A percentile compares a stretch with the other conserved stretches of the same genome.
Evolutionary conservation across 495 filamentous ascomycete species (phyloP).

Genomic region (Usnea hakonensis): DNA sequence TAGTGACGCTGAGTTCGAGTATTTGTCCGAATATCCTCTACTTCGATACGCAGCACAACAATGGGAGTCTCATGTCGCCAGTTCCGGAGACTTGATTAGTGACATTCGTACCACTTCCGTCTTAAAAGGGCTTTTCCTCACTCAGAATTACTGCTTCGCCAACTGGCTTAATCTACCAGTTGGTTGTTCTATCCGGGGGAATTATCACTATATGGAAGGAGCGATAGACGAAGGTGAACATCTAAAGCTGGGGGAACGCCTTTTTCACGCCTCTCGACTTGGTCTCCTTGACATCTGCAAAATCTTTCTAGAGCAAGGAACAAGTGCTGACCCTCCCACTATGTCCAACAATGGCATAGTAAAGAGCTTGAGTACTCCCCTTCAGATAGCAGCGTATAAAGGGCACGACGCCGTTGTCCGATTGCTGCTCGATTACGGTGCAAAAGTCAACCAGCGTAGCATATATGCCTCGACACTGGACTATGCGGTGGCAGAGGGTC

Average conservation of each 20-base stretch:
- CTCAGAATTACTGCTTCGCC: neutral
- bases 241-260: neutral
- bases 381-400: slow-evolving; percentile 25
- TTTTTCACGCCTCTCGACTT: neutral
- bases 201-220: neutral
- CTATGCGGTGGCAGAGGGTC: neutral
- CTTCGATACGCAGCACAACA: neutral
- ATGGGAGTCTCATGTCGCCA: neutral
- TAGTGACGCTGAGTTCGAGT: neutral
- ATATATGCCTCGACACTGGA: neutral
- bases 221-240: neutral
- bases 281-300: neutral
- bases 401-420: slow-evolving; percentile 26
- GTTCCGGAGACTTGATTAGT: neutral
- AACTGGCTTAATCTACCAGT: neutral
- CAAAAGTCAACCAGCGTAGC: slow-evolving; percentile 15
- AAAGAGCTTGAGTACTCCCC: slow-evolving; percentile 14
- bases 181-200: neutral
- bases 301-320: neutral
- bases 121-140: neutral
- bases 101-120: neutral
- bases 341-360: neutral
- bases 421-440: slow-evolving; percentile 23
- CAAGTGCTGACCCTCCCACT: neutral
- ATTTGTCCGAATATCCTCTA: neutral